Evolutionary conservation across 768 basidiomycete genomes (phyloP).

Genomic region (Russula brevipes): DNA sequence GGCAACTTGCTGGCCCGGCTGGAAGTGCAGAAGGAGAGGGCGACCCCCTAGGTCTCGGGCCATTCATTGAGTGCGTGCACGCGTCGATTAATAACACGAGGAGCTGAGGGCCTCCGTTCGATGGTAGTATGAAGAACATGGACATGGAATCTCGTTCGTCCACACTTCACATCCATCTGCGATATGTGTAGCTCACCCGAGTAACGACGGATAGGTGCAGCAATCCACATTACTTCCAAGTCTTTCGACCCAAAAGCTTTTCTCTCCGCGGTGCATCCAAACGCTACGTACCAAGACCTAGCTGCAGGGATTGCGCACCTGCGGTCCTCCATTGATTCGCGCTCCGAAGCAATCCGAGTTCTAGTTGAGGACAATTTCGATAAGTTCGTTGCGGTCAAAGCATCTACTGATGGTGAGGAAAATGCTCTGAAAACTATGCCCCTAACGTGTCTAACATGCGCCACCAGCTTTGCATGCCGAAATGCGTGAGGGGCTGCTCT

Average conservation of each 20-base stretch:
- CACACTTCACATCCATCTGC: background rate
- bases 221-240: slow-evolving; percentile 84
- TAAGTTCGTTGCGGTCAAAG: slow-evolving; percentile 94
- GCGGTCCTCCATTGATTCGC: slow-evolving; percentile 74
- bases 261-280: slow-evolving; percentile 85
- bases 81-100: background rate
- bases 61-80: slow-evolving; percentile 49
- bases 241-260: slow-evolving; percentile 95
- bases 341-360: slow-evolving; percentile 90
- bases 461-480: slow-evolving; percentile 75
- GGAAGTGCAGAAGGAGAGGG: slow-evolving; percentile 51
- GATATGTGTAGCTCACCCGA: slow-evolving; percentile 16
- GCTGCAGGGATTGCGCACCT: slow-evolving; percentile 70
- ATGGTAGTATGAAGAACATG: slow-evolving; percentile 54
- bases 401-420: slow-evolving; percentile 81
- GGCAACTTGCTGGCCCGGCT: slow-evolving; percentile 52
- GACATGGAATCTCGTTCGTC: slow-evolving; percentile 73
- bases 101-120: slow-evolving; percentile 2
- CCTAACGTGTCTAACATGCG: background rate
- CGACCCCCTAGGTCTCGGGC: slow-evolving; percentile 78
- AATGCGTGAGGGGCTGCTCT: slow-evolving; percentile 86
- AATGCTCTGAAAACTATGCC: background rate
- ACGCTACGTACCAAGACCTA: slow-evolving; percentile 91
- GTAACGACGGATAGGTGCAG: slow-evolving; percentile 48
- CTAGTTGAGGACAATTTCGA: slow-evolving; percentile 98